Evolutionary conservation across 1,284 basidiomycete species (phyloP).

Genomic region (Ustilago cynodontis): DNA sequence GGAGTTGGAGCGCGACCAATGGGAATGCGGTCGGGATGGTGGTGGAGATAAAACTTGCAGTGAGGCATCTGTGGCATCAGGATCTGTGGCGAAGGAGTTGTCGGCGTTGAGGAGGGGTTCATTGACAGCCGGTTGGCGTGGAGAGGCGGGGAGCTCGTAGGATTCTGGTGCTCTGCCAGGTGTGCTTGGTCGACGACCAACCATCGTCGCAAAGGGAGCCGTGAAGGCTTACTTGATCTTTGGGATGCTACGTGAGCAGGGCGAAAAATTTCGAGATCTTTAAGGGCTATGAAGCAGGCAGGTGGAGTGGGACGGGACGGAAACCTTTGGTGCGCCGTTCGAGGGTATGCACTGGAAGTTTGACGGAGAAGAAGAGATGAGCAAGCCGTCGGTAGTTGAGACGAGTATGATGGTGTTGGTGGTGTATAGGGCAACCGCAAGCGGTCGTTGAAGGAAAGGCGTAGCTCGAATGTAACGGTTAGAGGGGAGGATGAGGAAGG

Average conservation of each 20-base stretch:
- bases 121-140: conserved; percentile 17
- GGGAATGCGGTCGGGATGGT: not conserved
- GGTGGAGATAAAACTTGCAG: conserved; percentile 26
- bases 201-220: conserved; percentile 13
- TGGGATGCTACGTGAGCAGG: not conserved
- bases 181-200: conserved; percentile 12
- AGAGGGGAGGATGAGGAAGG: not conserved
- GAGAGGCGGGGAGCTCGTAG: conserved; percentile 34
- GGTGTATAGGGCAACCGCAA: not conserved
- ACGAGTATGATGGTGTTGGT: not conserved
- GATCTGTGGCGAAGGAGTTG: conserved; percentile 21
- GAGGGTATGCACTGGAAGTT: not conserved
- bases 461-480: not conserved
- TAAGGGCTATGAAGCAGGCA: not conserved
- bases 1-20: conserved; percentile 27
- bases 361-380: not conserved
- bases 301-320: too few species aligned
- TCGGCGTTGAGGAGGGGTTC: conserved; percentile 26
- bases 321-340: not conserved
- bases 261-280: not conserved
- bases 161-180: conserved; percentile 11
- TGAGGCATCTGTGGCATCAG: conserved; percentile 28
- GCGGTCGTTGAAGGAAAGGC: not conserved
- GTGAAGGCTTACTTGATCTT: not conserved
- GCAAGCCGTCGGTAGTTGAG: not conserved